Evolutionary conservation across 805 yeast genomes (phyloP), one percentile per base, ranked within the genome.

Genomic region (Jamesozyma piceae): DNA sequence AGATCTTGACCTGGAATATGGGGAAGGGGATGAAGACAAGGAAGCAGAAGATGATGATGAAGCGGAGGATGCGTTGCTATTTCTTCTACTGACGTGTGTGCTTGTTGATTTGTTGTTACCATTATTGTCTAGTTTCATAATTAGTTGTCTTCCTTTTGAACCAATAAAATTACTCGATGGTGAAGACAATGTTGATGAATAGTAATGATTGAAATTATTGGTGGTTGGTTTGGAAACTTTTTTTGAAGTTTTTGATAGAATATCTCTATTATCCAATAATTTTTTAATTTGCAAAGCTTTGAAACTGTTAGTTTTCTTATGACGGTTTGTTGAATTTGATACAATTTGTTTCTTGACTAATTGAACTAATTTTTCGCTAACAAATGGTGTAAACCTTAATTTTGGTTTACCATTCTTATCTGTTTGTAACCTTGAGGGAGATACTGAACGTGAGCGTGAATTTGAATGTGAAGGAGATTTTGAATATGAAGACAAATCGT

Each of bases 221-320:
- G 37, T 32, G 35, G 35, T 3, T 24, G 35, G 38, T 24, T 39
- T 43, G 2, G 27, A 5, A 3, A 39, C 37, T 26, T 39, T 45
- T 38, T 49, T 51, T 3, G 63, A 54, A 31, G 52, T 53, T 28
- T 41, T 41, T 19, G 57, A 55, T n/a, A 62, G 43, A 6, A 58
- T 38, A 39, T 60, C 61, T 43, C 67, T 53, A 38, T 55, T 51
- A 28, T 53, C 54, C 29, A 63, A 45, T 37, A 63, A 43, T 29
- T 55, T 56, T 38, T 61, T 63, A 40, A 62, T 37, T 46, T 62
- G 62, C 41, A 61, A 46, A 2, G 66, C 66, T 47, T 62, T 63
- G 41, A 62, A 63, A 38, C 65, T 60, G 43, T 62, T 61, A 2
- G 64, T 59, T 41, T 63, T 63, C 44, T 56, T 62, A 43, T 63